Percentiles rank a stretch among this genome's conserved stretches.
Conservation (phyloP, 2,329 filamentous ascomycete genomes). For the Neoascochyta sp. region DNA sequence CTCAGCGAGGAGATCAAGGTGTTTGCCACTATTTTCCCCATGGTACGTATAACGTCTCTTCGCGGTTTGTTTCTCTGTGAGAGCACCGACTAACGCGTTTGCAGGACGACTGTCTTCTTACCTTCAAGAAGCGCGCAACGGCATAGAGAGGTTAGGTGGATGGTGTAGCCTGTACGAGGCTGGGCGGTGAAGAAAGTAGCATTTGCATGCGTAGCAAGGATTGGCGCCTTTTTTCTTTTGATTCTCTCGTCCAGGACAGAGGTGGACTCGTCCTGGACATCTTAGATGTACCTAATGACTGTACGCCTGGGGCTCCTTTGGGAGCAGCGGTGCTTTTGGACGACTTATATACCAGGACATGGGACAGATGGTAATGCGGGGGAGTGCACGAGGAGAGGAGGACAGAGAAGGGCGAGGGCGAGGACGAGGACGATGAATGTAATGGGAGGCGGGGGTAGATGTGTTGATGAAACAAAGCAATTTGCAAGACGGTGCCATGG, state of each 20-base stretch:
- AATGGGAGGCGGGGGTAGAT: too few species aligned
- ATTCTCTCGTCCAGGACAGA: slow-evolving; percentile 15
- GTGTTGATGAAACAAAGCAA: too few species aligned
- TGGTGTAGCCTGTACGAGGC: too few species aligned
- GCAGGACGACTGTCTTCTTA: slow-evolving; percentile 81
- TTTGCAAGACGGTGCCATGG: too few species aligned
- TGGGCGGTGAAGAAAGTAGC: too few species aligned
- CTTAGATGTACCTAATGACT: slow-evolving; percentile 32
- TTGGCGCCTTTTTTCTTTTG: slow-evolving; percentile 11
- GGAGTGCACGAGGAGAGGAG: too few species aligned
- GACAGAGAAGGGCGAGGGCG: too few species aligned
- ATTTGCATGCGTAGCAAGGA: slow-evolving; percentile 23
- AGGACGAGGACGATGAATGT: too few species aligned
- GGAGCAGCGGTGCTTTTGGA: slow-evolving; percentile 13
- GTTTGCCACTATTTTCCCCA: slow-evolving; percentile 96
- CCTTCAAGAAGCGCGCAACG: slow-evolving; percentile 52
- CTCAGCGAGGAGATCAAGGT: slow-evolving; percentile 93
- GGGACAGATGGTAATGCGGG: too few species aligned
- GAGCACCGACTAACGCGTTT: slow-evolving; percentile 12
- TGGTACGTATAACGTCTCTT: too few species aligned
- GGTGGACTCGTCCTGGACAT: slow-evolving; percentile 10
- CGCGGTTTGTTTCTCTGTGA: too few species aligned
- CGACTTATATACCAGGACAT: slow-evolving; percentile 10
- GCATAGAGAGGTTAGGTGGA: slow-evolving; percentile 19
- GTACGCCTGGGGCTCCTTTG: slow-evolving; percentile 13